Evolutionary conservation across 352 stramenopile species (phyloP).

Genomic region (Pythium coloratum): DNA sequence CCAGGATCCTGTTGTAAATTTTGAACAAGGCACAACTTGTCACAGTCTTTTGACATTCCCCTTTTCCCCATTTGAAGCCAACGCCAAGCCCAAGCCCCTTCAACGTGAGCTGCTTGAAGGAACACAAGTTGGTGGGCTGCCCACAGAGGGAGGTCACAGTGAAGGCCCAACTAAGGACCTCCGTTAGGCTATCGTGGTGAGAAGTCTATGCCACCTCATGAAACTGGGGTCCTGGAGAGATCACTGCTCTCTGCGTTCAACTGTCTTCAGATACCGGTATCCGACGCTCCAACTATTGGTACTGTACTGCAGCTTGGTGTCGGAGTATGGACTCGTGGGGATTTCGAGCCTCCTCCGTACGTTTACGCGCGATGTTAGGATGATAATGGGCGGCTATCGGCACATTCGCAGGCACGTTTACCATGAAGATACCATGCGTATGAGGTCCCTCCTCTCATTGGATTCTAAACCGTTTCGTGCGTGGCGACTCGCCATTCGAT

Average conservation of each 20-base stretch:
- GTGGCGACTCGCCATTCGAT: background rate
- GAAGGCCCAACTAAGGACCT: no score
- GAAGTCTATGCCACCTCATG: no score
- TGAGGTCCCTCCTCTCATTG: background rate
- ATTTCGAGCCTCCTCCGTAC: no score
- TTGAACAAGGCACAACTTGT: background rate
- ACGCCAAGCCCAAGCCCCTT: background rate
- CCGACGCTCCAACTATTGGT: no score
- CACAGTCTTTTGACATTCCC: background rate
- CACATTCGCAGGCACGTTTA: background rate
- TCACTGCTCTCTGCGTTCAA: no score
- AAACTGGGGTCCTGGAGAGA: no score
- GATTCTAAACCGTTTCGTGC: background rate
- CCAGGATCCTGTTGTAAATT: background rate
- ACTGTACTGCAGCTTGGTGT: no score
- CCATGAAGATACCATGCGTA: background rate
- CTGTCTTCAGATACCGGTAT: no score
- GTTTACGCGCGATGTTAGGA: background rate
- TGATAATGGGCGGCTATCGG: background rate
- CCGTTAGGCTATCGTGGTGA: no score
- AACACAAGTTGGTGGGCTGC: no score
- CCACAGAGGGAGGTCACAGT: no score
- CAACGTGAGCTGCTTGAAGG: background rate
- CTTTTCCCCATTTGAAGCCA: background rate
- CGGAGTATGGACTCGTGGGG: background rate